Evolutionary conservation across 2,329 filamentous ascomycete species (phyloP), one percentile per base, ranked within the genome.

Genomic region (Beauveria rudraprayagi): DNA sequence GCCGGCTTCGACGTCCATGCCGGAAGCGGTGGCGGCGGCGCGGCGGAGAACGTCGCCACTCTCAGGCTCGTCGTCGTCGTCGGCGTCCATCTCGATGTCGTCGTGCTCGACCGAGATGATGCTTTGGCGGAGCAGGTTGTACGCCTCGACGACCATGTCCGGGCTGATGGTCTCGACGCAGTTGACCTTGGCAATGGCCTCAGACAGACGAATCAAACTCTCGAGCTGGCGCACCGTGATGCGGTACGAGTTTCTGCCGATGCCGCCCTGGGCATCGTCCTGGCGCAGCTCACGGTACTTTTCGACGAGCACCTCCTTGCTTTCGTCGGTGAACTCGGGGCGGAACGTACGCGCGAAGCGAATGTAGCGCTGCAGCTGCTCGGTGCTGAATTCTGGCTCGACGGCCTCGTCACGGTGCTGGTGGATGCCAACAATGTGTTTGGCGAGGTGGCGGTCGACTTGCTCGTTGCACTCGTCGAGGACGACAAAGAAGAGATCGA

Each of bases 31-130:
- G 28, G 71, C 70, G n/a, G 70, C 70, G 17, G 71, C 71, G 24
- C 70, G 77, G 30, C 72, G 73, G 9, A 83, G 76, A 3, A 70
- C 76, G 48, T 76, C 80, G 61, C 77, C 72, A 63, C 80, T 79
- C 64, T 77, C 78, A 62, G 62, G 73, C n/a, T 69, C 73, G 41
- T 68, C 68, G 16, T 73, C 74, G 3, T 91, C 88, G 6, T 87
- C 84, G 6, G 92, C 92, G 58, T 96, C 91, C 63, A 99, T 88
- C 70, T 97, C 93, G 17, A 99, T 87, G 68, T 99, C 94, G 68
- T 99, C 94, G 70, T 97, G 94, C 75, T 99, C 94, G 28, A 99
- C 94, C 1, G 90, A 94, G 69, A 99, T 97, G 72, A 99, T 99
- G 73, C 90, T 94, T 75, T 97, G 92, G 47, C 92, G 83, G 14